Evolutionary conservation across 2,329 filamentous ascomycete species (phyloP), one percentile per base, ranked within the genome.

Genomic region (Bipolaris oryzae): DNA sequence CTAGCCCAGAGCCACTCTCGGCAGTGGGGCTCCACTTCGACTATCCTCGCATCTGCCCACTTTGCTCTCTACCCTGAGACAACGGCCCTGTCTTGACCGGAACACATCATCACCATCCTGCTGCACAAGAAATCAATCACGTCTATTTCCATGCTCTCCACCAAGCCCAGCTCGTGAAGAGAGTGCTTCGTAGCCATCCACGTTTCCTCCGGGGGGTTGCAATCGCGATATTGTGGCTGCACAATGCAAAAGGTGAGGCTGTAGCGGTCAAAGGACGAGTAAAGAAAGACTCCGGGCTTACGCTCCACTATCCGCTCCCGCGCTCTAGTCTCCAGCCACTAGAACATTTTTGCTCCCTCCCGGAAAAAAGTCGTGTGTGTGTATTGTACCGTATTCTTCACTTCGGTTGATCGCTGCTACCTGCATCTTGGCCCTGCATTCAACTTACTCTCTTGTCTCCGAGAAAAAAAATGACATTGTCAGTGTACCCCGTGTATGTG

Each of bases 221-320:
- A 28, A 28, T 28, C 25, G 25, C 25, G 9, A 28, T 28, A 56
- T 55, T 63, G 61, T 69, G 64, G 66, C 63, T 67, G 61, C 48
- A 28, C 25, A 35, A 35, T 6, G 23, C 55, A 59, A 55, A 68
- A 61, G 21, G 60, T 70, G 69, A 73, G 70, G 69, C 71, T 65
- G 65, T 62, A 66, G 67, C 63, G 60, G 63, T 71, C 63, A 67
- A 66, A 71, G 67, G 56, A 28, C 25, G 25, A 28, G 25, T 28
- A 58, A 62, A 69, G 63, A 67, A 66, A 72, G 68, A 57, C 34
- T 58, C 60, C 62, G 63, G 66, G 64, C 60, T 25, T 38, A 47
- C 56, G 61, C 61, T 61, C 66, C 68, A 55, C 61, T 62, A 63
- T 61, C 62, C 58, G 57, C 46, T 49, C 60, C 63, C 63, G 59